A percentile compares a stretch with the other conserved stretches of the same genome.
Conservation (phyloP, 257 asterid genomes). For the Paraleonurus japonicus region DNA sequence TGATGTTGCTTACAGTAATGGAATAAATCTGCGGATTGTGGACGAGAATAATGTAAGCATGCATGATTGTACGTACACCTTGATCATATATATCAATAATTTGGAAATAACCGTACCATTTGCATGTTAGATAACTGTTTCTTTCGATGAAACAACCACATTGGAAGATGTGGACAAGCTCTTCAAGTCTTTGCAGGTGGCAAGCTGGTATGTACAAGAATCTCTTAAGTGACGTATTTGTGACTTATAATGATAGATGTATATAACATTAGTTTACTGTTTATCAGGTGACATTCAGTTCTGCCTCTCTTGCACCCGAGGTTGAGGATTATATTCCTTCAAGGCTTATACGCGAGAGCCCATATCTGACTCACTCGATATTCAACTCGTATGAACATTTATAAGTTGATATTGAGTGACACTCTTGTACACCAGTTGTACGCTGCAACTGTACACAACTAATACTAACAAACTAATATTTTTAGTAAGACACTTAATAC, state of each 20-base stretch:
- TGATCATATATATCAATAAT: background rate
- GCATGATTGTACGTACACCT: conserved; percentile 24
- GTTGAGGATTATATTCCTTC: conserved; percentile 64
- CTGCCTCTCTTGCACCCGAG: conserved; percentile 78
- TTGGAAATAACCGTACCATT: conserved; percentile 10
- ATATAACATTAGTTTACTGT: background rate
- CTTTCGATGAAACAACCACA: conserved; percentile 82
- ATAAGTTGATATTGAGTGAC: background rate
- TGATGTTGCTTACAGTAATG: conserved; percentile 57
- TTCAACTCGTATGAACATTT: conserved; percentile 69
- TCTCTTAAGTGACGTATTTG: conserved; percentile 8
- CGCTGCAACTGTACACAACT: too few relatives aligned
- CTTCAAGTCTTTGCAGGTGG: conserved; percentile 68
- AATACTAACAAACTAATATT: too few relatives aligned
- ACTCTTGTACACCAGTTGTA: too few relatives aligned
- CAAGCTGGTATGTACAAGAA: conserved; percentile 58
- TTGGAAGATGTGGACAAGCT: conserved; percentile 85
- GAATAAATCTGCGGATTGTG: conserved; percentile 68
- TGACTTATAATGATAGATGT: background rate
- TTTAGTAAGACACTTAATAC: too few relatives aligned
- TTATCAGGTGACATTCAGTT: conserved; percentile 63
- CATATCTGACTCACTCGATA: conserved; percentile 68
- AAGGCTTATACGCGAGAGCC: conserved; percentile 67
- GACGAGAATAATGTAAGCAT: conserved; percentile 69
- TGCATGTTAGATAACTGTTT: conserved; percentile 58